These are phyloP conservation scores for Melanomma pulvis-pyrius DNA, from an alignment of 495 filamentous ascomycete genomes.

Conservation along the genomic window DNA sequence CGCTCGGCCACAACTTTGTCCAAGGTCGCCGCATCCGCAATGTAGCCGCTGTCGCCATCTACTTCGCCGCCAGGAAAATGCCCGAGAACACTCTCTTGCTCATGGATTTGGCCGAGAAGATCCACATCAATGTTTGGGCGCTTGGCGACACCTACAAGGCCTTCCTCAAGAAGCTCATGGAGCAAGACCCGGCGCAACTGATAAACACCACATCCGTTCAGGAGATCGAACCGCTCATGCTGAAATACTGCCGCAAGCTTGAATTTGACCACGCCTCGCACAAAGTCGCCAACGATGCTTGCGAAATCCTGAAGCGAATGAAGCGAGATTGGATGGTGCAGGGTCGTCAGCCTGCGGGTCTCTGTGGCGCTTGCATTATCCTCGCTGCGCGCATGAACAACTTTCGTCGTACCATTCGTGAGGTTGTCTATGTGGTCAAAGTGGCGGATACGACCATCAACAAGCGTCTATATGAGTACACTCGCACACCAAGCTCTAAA, in stretches of 20 bases:
- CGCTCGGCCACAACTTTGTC: constrained; percentile 76
- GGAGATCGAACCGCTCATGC: constrained; percentile 78
- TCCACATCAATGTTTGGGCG: constrained; percentile 86
- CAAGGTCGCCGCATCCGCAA: constrained; percentile 83
- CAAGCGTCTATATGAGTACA: constrained; percentile 87
- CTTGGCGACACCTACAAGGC: constrained; percentile 83
- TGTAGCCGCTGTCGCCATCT: constrained; percentile 84
- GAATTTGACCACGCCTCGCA: constrained; percentile 80
- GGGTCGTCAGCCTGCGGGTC: constrained; percentile 87
- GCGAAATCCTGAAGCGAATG: constrained; percentile 86
- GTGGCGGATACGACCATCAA: constrained; percentile 89
- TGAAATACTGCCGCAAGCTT: constrained; percentile 82
- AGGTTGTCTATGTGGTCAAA: constrained; percentile 95
- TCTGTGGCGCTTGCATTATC: constrained; percentile 92
- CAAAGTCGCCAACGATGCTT: constrained; percentile 82
- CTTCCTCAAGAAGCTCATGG: constrained; percentile 66
- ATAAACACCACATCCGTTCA: constrained; percentile 58
- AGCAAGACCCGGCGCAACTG: constrained; percentile 53
- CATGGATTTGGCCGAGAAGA: constrained; percentile 90
- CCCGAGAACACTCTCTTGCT: constrained; percentile 71
- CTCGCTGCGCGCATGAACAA: constrained; percentile 97
- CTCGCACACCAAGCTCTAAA: constrained; percentile 72
- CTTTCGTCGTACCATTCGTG: constrained; percentile 84
- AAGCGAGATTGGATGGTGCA: constrained; percentile 93
- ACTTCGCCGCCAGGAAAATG: constrained; percentile 75